Base-by-base conservation (phyloP, 2,329 filamentous ascomycete genomes). In the Metarhizium anisopliae region DNA sequence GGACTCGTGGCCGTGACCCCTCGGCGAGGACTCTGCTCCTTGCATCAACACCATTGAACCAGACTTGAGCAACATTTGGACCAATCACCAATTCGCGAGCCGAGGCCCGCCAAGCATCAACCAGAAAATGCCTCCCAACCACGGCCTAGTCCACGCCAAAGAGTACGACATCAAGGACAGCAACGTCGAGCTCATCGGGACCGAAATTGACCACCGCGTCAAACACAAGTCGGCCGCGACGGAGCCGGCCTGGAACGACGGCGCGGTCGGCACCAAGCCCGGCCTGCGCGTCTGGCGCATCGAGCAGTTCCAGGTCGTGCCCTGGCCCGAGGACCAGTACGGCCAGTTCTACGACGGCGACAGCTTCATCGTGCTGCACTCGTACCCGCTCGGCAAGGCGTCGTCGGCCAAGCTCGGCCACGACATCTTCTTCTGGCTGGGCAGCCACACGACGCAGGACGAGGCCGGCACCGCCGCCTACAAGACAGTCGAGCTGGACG, bases 381-480 rank as follows among this genome's bases (percentile, higher is more conserved):
- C 83, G 4, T 80, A 79, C 67, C 77, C 79, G 61, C 64, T 82
- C 36, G 76, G 72, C 47, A 69, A 72, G 40, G 68, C 68, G 4
- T 59, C 62, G 36, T 58, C 62, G 36, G 66, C 77, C 57, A 76
- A 73, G 61, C 71, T 86, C 4, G 72, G 70, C 47, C 84, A 87
- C 62, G 83, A 87, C 52, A 78, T 87, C 63, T 87, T 84, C 74
- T 87, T 87, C 72, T 88, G 84, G 84, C 76, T 87, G 1, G 85
- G 85, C 4, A 74, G 69, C 53, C 79, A 85, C 63, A 87, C 84
- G 0, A 78, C 81, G 2, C 83, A 86, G 70, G 85, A 87, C 60
- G 85, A 88, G 70, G 83, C 84, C 2, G 85, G 84, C 16, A 83
- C 80, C 0, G 85, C 85, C 0, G 84, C 85, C 2, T 86, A 88